These are phyloP conservation scores for Zymoseptoria pseudotritici DNA, from an alignment of 2,329 filamentous ascomycete species.

Conservation along the genomic window DNA sequence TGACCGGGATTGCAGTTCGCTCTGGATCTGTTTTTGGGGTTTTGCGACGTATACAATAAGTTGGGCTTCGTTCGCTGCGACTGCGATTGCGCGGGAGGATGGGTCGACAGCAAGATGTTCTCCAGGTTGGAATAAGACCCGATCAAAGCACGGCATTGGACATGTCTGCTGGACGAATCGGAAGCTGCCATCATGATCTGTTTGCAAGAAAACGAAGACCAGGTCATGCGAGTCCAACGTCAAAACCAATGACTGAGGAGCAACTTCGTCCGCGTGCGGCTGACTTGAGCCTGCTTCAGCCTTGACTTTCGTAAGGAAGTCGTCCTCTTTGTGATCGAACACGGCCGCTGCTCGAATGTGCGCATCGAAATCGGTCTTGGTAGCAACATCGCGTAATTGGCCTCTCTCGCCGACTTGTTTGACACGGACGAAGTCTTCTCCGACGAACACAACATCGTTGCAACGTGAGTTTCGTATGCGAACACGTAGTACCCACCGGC, in stretches of 20 bases:
- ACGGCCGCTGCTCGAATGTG: conserved; percentile 73
- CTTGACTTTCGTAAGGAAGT: conserved; percentile 23
- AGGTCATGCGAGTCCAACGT: conserved; percentile 66
- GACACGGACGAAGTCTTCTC: conserved; percentile 74
- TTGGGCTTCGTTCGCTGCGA: conserved; percentile 61
- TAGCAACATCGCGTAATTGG: conserved; percentile 66
- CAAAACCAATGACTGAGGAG: conserved; percentile 75
- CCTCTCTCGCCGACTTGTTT: conserved; percentile 57
- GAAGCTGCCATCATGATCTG: conserved; percentile 37
- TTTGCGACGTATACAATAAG: conserved; percentile 68
- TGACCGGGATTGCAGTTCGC: conserved; percentile 40
- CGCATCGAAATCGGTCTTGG: conserved; percentile 69
- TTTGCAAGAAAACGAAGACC: conserved; percentile 65
- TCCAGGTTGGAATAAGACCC: conserved; percentile 49
- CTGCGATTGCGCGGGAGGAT: conserved; percentile 54
- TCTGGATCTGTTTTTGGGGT: conserved; percentile 45
- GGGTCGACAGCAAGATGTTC: conserved; percentile 71
- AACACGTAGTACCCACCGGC: conserved; percentile 72
- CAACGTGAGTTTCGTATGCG: conserved; percentile 60
- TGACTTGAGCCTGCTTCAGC: conserved; percentile 13
- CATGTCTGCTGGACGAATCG: conserved; percentile 57
- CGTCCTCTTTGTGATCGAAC: conserved; percentile 45
- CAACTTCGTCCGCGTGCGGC: conserved; percentile 26
- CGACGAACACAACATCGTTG: conserved; percentile 82
- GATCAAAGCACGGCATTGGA: conserved; percentile 50